Percentiles rank a stretch among this genome's conserved stretches.
These are phyloP conservation scores for Coemansia erecta DNA, from an alignment of 192 early-diverging fungal genomes.

Conservation along the genomic window DNA sequence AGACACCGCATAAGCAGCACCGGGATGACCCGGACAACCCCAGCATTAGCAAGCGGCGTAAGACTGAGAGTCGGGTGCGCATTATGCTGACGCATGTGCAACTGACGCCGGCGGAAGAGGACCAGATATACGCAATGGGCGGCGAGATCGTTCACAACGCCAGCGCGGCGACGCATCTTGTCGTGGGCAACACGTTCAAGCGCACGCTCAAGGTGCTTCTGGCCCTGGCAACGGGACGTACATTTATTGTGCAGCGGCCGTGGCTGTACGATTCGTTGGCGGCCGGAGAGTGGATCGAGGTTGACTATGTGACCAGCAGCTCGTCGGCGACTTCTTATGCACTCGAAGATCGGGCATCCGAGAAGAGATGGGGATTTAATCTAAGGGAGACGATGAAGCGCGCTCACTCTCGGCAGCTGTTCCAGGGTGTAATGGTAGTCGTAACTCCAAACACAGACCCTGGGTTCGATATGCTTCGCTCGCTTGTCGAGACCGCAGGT, in stretches of 20 bases:
- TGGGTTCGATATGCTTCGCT: slow-evolving; percentile 16
- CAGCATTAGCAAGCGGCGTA: slow-evolving; percentile 19
- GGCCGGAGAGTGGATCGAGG: slow-evolving; percentile 28
- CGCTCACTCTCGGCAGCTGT: slow-evolving; percentile 22
- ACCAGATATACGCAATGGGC: slow-evolving; percentile 54
- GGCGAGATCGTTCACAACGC: slow-evolving; percentile 53
- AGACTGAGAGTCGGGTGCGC: slow-evolving; percentile 19
- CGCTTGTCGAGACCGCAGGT: slow-evolving; percentile 40
- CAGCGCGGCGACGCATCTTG: slow-evolving; percentile 58
- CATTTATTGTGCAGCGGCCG: slow-evolving; percentile 24
- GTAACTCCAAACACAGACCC: slow-evolving; percentile 36
- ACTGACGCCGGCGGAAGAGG: slow-evolving; percentile 26
- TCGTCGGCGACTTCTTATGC: slow-evolving; percentile 14
- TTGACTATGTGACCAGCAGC: slow-evolving; percentile 11
- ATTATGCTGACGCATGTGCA: slow-evolving; percentile 55
- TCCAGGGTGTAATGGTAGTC: slow-evolving; percentile 39
- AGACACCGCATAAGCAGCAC: slow-evolving; percentile 1
- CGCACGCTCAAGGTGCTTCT: slow-evolving; percentile 61
- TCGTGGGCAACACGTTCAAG: slow-evolving; percentile 48
- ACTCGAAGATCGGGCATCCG: slow-evolving; percentile 23
- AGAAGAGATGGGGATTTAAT: slow-evolving; percentile 27
- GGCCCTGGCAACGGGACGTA: slow-evolving; percentile 37
- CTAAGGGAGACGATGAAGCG: slow-evolving; percentile 27
- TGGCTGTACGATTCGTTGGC: slow-evolving; percentile 46
- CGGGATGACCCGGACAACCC: neutral